Conservation (phyloP, 768 basidiomycete species). For the Mycena vulgaris region DNA sequence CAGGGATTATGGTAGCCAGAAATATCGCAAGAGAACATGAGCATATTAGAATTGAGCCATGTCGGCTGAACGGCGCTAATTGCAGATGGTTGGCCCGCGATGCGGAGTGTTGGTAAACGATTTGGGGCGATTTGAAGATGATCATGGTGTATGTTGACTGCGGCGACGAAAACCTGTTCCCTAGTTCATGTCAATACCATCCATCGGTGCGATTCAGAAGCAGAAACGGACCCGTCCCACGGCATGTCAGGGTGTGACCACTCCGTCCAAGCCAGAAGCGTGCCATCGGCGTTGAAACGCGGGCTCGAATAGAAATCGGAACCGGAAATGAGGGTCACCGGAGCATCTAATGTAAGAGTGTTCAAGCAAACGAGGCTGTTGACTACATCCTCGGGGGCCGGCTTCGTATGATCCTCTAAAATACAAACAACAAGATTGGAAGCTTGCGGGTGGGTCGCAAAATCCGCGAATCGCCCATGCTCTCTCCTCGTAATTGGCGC, state of each 20-base stretch:
- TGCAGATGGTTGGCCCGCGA: slow-evolving; percentile 6
- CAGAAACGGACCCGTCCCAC: slow-evolving; percentile 23
- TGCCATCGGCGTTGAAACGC: slow-evolving; percentile 21
- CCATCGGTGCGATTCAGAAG: background rate
- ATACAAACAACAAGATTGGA: slow-evolving; percentile 62
- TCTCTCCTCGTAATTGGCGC: slow-evolving; percentile 44
- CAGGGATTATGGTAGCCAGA: slow-evolving; percentile 71
- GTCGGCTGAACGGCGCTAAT: slow-evolving; percentile 25
- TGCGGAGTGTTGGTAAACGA: background rate
- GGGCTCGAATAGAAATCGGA: slow-evolving; percentile 27
- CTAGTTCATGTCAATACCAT: background rate
- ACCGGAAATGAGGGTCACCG: slow-evolving; percentile 2
- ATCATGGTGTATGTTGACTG: background rate
- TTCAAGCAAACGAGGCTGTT: slow-evolving; percentile 61
- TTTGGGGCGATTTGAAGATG: background rate
- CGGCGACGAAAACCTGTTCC: slow-evolving; percentile 22
- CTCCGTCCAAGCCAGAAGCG: slow-evolving; percentile 20
- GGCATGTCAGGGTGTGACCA: slow-evolving; percentile 30
- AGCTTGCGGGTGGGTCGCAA: slow-evolving; percentile 61
- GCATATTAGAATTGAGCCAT: slow-evolving; percentile 42
- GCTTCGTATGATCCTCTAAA: slow-evolving; percentile 69
- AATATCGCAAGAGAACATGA: slow-evolving; percentile 67
- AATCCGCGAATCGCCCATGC: slow-evolving; percentile 64
- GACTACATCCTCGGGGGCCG: slow-evolving; percentile 56
- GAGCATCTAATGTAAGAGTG: background rate